These are phyloP conservation scores for Claviceps fusiformis DNA, from an alignment of 2,329 filamentous ascomycete genomes.

Conservation along the genomic window DNA sequence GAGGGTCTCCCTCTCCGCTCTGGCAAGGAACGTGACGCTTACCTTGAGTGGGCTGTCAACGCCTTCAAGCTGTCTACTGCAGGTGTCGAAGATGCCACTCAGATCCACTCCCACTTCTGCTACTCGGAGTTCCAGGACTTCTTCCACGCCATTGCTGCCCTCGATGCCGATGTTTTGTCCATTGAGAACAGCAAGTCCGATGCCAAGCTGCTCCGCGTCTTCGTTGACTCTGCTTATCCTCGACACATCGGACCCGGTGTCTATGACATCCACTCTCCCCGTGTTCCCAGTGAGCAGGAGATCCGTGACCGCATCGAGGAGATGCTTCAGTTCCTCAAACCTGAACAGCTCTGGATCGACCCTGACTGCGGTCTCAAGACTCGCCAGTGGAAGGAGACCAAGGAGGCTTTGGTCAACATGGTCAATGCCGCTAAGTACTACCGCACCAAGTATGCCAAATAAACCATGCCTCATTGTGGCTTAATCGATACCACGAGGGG, in stretches of 20 bases:
- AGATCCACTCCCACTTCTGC: conserved; percentile 99
- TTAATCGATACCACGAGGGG: conserved; percentile 7
- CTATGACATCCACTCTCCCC: conserved; percentile 99
- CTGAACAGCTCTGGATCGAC: conserved; percentile 99
- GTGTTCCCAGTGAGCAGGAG: conserved; percentile 93
- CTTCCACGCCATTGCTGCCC: conserved; percentile 97
- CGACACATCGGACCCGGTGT: conserved; percentile 98
- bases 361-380: conserved; percentile 99
- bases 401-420: conserved; percentile 91
- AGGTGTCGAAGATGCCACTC: conserved; percentile 86
- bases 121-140: conserved; percentile 99
- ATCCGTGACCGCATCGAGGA: conserved; percentile 95
- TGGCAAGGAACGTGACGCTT: conserved; percentile 89
- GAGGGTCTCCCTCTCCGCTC: conserved; percentile 95
- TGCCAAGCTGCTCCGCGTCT: conserved; percentile 97
- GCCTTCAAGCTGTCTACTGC: conserved; percentile 93
- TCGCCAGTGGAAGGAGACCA: conserved; percentile 96
- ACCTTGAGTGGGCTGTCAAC: conserved; percentile 94
- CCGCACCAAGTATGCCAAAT: conserved; percentile 76
- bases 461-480: conserved; percentile 18
- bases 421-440: conserved; percentile 95
- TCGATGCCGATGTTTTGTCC: conserved; percentile 94
- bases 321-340: conserved; percentile 96
- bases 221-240: conserved; percentile 92
- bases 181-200: conserved; percentile 99